Percentiles rank a stretch among this genome's conserved stretches.
Evolutionary conservation across 2,329 filamentous ascomycete genomes (phyloP).

Genomic region (Xylariaceae sp.): DNA sequence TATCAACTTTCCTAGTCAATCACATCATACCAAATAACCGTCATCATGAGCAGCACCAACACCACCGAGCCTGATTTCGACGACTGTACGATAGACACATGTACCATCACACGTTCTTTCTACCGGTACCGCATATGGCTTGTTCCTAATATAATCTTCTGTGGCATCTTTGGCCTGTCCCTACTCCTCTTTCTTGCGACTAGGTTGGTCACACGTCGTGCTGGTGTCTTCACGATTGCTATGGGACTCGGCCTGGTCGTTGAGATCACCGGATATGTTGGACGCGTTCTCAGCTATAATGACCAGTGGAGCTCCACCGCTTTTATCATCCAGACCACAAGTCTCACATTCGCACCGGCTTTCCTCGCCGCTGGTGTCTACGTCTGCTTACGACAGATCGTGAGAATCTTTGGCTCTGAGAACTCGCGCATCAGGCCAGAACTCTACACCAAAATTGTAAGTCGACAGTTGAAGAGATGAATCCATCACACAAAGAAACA

Average conservation of each 20-base stretch:
- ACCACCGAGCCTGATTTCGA: slow-evolving; percentile 3
- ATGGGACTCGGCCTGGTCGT: slow-evolving; percentile 49
- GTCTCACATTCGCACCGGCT: slow-evolving; percentile 60
- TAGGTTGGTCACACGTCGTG: slow-evolving; percentile 40
- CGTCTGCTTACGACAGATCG: slow-evolving; percentile 51
- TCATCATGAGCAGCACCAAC: slow-evolving; percentile 8
- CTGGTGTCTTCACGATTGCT: slow-evolving; percentile 46
- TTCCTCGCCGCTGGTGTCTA: slow-evolving; percentile 63
- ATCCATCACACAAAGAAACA: too few species aligned
- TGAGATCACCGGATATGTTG: slow-evolving; percentile 57
- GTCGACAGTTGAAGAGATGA: too few species aligned
- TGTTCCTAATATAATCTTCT: slow-evolving; percentile 47
- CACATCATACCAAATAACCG: not conserved
- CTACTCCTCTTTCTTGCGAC: slow-evolving; percentile 36
- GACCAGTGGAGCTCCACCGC: slow-evolving; percentile 46
- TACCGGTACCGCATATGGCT: slow-evolving; percentile 53
- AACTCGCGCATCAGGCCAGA: slow-evolving; percentile 44
- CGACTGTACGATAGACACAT: slow-evolving; percentile 15
- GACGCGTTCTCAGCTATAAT: slow-evolving; percentile 49
- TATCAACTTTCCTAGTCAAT: not conserved
- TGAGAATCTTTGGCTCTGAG: slow-evolving; percentile 42
- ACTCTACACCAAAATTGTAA: slow-evolving; percentile 45
- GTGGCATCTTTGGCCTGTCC: slow-evolving; percentile 45
- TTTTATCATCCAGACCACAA: slow-evolving; percentile 55
- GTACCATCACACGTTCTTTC: slow-evolving; percentile 24